phyloP scores from a whole-genome alignment of 495 filamentous ascomycete genomes.

The Lasiosphaeria ovina region DNA sequence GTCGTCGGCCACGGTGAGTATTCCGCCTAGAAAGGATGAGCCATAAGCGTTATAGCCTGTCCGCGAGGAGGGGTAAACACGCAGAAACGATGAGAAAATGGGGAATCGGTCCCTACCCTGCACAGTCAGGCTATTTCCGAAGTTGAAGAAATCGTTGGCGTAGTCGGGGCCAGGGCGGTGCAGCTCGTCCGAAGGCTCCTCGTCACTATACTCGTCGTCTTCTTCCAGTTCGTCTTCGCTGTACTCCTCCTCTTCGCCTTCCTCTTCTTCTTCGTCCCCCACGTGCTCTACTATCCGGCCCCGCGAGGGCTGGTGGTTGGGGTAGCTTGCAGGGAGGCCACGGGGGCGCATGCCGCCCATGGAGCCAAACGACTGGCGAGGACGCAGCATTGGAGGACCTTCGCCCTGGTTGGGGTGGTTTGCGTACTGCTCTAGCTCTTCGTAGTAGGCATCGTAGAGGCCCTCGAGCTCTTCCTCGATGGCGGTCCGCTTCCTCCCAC shows the following conservation, averaged over 20 bases:
- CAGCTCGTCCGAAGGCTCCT: conserved; percentile 55
- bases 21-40: conserved; percentile 71
- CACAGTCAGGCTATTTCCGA: conserved; percentile 94
- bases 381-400: conserved; percentile 61
- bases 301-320: conserved; percentile 50
- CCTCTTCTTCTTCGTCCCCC: conserved; percentile 63
- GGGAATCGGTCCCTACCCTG: conserved; percentile 68
- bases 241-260: conserved; percentile 47
- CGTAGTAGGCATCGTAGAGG: conserved; percentile 99
- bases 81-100: conserved; percentile 37
- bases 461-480: conserved; percentile 99
- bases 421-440: conserved; percentile 95
- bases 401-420: conserved; percentile 73
- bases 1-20: conserved; percentile 97
- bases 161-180: conserved; percentile 58
- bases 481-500: conserved; percentile 91
- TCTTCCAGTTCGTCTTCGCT: conserved; percentile 61
- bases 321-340: conserved; percentile 45
- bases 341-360: conserved; percentile 52
- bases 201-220: conserved; percentile 54
- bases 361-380: conserved; percentile 56
- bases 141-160: conserved; percentile 85
- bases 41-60: conserved; percentile 42
- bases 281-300: conserved; percentile 58
- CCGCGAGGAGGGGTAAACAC: conserved; percentile 35